Evolutionary conservation across 2,329 filamentous ascomycete species (phyloP).

Genomic region (Ophiostoma triangulosporum): DNA sequence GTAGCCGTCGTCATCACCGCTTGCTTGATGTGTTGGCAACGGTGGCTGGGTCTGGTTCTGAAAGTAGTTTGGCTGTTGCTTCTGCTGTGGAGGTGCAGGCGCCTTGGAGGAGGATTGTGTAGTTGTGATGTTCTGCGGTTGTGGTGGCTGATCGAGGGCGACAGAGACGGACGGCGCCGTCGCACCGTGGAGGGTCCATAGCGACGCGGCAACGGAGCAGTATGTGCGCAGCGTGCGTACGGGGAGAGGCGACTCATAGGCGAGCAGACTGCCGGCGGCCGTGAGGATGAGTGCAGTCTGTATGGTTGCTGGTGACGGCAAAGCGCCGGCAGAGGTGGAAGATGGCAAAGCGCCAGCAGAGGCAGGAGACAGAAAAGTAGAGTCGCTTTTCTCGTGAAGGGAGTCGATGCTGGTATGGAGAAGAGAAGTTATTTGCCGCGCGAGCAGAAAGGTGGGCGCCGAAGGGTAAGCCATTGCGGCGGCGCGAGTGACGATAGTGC

Average conservation of each 20-base stretch:
- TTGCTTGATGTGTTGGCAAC: background rate
- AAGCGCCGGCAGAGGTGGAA: background rate
- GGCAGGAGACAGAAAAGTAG: background rate
- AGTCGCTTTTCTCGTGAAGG: conserved; percentile 7
- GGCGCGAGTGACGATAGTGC: too few species aligned
- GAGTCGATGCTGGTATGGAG: conserved; percentile 38
- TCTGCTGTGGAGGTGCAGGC: background rate
- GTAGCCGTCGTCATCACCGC: conserved; percentile 9
- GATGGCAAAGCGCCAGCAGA: background rate
- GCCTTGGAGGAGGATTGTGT: background rate
- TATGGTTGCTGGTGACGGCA: conserved; percentile 26
- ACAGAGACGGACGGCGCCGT: conserved; percentile 23
- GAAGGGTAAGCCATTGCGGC: conserved; percentile 22
- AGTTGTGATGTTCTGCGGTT: conserved; percentile 5
- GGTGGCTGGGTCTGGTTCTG: background rate
- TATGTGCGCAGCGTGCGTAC: conserved; percentile 47
- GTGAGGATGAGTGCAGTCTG: conserved; percentile 48
- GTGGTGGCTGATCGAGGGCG: conserved; percentile 14
- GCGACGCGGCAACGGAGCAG: conserved; percentile 48
- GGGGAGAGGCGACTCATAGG: conserved; percentile 43
- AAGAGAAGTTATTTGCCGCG: conserved; percentile 49
- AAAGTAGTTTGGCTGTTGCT: background rate
- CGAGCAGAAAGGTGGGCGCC: conserved; percentile 47
- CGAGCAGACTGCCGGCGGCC: conserved; percentile 47
- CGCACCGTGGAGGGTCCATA: conserved; percentile 44